phyloP scores from a whole-genome alignment of 169 alveolate genomes.

The Eimeria acervulina region DNA sequence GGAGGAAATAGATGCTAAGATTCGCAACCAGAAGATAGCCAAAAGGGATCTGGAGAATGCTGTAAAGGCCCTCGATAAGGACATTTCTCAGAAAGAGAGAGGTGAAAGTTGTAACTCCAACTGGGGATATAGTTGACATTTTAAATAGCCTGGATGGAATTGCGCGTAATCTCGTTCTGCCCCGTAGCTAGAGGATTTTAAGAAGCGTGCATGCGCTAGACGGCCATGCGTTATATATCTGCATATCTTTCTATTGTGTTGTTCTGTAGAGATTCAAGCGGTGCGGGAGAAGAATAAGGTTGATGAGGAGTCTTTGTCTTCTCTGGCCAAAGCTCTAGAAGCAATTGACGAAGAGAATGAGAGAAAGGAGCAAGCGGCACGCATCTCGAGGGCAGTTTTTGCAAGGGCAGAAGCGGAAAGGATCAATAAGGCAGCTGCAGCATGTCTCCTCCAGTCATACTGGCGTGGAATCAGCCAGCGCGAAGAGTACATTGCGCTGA shows the following conservation, averaged over 20 bases:
- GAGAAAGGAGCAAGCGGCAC: conserved; percentile 36
- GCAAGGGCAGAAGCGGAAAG: conserved; percentile 26
- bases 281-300: not conserved
- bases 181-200: not conserved
- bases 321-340: conserved; percentile 19
- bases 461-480: conserved; percentile 82
- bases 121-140: too few species aligned
- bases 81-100: conserved; percentile 64
- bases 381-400: conserved; percentile 18
- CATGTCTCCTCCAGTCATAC: conserved; percentile 75
- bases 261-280: conserved; percentile 63
- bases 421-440: conserved; percentile 56
- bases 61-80: conserved; percentile 63
- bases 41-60: conserved; percentile 67
- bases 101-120: not conserved
- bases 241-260: not conserved
- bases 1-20: conserved; percentile 68
- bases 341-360: conserved; percentile 72
- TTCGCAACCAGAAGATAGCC: conserved; percentile 69
- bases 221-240: not conserved
- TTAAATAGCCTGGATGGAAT: not conserved
- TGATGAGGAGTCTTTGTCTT: conserved; percentile 41
- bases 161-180: not conserved
- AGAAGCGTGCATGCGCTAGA: not conserved
- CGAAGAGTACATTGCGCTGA: conserved; percentile 79